Conservation (phyloP, 495 filamentous ascomycete species). For the Hyaloscypha bicolor region DNA sequence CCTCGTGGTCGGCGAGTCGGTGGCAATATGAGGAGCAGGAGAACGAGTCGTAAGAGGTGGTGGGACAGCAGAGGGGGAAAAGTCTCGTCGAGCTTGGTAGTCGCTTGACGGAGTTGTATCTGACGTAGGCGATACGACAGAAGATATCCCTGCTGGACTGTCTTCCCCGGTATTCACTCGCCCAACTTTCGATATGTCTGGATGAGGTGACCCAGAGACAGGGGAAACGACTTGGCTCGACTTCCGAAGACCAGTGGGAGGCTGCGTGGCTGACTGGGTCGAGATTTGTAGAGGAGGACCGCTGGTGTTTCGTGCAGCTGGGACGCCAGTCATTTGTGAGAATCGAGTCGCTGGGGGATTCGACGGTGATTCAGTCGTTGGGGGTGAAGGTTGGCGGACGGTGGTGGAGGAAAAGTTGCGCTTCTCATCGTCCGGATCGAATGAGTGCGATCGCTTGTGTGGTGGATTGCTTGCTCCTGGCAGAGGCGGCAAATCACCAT, state of each 20-base stretch:
- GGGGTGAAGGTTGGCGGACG: slow-evolving; percentile 24
- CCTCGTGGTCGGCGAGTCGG: slow-evolving; percentile 24
- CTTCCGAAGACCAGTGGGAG: slow-evolving; percentile 21
- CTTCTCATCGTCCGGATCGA: slow-evolving; percentile 51
- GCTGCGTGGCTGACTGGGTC: slow-evolving; percentile 3
- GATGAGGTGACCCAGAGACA: slow-evolving; percentile 17
- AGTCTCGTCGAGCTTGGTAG: slow-evolving; percentile 41
- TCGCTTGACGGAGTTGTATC: slow-evolving; percentile 30
- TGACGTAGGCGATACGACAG: slow-evolving; percentile 16
- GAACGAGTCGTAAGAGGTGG: slow-evolving; percentile 38
- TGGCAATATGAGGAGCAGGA: slow-evolving; percentile 18
- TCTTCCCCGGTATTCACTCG: slow-evolving; percentile 11
- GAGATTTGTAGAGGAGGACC: slow-evolving; percentile 26
- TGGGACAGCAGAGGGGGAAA: slow-evolving; percentile 43
- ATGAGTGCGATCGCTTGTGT: slow-evolving; percentile 41
- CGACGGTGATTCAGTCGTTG: slow-evolving; percentile 12
- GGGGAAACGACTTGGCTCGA: slow-evolving; percentile 19
- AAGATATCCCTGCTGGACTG: neutral
- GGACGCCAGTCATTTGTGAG: slow-evolving; percentile 30
- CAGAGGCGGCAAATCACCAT: slow-evolving; percentile 33
- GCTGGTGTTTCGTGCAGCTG: slow-evolving; percentile 20
- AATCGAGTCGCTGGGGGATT: slow-evolving; percentile 25
- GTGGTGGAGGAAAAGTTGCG: slow-evolving; percentile 40
- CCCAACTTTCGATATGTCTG: slow-evolving; percentile 6
- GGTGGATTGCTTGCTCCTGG: slow-evolving; percentile 16